phyloP scores from a whole-genome alignment of 345 rosid genomes.

The Trapa incisa region DNA sequence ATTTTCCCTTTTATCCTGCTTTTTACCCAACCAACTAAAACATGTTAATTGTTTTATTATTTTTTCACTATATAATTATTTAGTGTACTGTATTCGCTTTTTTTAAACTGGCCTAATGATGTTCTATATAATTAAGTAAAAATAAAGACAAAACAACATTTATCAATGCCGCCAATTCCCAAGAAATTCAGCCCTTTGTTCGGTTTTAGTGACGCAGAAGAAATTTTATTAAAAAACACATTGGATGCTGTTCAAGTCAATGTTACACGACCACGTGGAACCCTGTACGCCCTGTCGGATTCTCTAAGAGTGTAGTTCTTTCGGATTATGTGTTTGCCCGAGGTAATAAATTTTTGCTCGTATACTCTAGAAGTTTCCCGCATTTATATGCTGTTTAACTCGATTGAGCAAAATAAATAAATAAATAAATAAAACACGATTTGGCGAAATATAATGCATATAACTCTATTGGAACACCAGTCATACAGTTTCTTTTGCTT shows the following conservation, averaged over 20 bases:
- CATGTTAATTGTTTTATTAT: too few species aligned
- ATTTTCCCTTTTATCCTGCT: too few species aligned
- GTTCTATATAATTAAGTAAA: neutral
- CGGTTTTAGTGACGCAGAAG: conserved; percentile 6
- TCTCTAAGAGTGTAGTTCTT: neutral
- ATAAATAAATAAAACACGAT: neutral
- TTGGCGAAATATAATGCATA: neutral
- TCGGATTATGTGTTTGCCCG: neutral
- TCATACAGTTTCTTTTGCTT: neutral
- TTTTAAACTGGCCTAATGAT: too few species aligned
- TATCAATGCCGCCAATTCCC: conserved; percentile 5
- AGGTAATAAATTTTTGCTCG: neutral
- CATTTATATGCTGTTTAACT: neutral
- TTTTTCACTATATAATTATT: too few species aligned
- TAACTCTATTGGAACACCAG: neutral
- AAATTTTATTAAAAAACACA: conserved; percentile 12
- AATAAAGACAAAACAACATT: neutral
- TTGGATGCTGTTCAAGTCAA: conserved; percentile 50
- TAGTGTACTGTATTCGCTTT: too few species aligned
- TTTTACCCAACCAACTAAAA: too few species aligned
- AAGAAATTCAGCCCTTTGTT: conserved; percentile 13
- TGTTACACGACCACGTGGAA: conserved; percentile 26
- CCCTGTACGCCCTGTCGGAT: conserved; percentile 33
- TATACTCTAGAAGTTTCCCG: neutral
- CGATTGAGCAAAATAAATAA: neutral